A percentile compares a stretch with the other conserved stretches of the same genome.
Conservation (phyloP, 306 rosid genomes). For the Quercus mongolica region DNA sequence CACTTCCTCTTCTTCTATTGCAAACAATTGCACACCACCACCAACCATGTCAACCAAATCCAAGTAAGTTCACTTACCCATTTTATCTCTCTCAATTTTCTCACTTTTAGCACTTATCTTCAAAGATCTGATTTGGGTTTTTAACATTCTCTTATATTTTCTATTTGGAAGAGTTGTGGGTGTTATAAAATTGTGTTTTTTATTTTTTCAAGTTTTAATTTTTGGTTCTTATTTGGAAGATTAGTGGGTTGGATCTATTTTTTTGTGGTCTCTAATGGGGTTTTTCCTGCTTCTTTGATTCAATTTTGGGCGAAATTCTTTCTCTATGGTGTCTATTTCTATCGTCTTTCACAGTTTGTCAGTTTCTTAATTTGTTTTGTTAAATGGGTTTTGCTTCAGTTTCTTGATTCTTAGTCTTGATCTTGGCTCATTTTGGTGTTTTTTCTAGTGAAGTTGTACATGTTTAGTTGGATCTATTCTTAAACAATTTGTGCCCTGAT, state of each 20-base stretch:
- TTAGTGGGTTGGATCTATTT: constrained; percentile 46
- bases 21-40: constrained; percentile 6
- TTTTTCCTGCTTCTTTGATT: background rate
- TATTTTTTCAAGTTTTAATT: constrained; percentile 1
- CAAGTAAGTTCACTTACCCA: constrained; percentile 39
- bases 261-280: background rate
- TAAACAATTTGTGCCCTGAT: constrained; percentile 9
- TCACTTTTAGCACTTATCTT: constrained; percentile 1
- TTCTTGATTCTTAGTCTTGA: background rate
- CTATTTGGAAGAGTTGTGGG: background rate
- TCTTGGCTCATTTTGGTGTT: constrained; percentile 2
- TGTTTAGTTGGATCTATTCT: constrained; percentile 6
- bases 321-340: background rate
- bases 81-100: constrained; percentile 1
- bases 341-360: constrained; percentile 6
- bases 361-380: constrained; percentile 7
- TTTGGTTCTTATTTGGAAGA: background rate
- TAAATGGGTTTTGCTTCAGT: constrained; percentile 18
- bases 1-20: constrained; percentile 6
- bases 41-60: constrained; percentile 78
- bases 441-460: background rate
- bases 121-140: constrained; percentile 53
- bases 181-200: constrained; percentile 4
- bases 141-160: background rate
- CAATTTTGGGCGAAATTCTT: background rate